Conservation (phyloP, 148 eudicot genomes). For the Cornus kousa region DNA sequence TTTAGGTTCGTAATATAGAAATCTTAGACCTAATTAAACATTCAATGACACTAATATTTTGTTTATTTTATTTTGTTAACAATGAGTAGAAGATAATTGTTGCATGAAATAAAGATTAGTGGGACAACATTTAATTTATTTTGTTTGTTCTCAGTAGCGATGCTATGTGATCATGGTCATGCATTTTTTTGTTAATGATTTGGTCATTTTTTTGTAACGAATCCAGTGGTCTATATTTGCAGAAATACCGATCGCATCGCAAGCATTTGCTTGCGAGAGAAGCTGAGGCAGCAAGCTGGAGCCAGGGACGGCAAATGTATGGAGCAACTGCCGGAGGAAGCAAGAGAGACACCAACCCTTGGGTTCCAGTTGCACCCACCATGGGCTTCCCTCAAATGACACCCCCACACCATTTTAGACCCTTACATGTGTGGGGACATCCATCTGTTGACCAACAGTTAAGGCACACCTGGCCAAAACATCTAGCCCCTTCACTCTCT, state of each 20-base stretch:
- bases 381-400: constrained; percentile 73
- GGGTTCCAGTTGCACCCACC: constrained; percentile 52
- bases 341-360: constrained; percentile 43
- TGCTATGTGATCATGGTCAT: no score
- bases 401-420: constrained; percentile 64
- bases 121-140: no score
- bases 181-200: no score
- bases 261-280: constrained; percentile 85
- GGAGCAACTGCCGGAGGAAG: constrained; percentile 37
- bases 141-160: no score
- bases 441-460: constrained; percentile 62
- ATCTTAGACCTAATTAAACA: neutral
- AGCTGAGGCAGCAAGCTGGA: constrained; percentile 90
- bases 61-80: no score
- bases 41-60: no score
- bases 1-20: neutral
- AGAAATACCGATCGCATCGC: constrained; percentile 91
- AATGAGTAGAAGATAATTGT: no score
- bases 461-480: constrained; percentile 68
- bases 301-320: constrained; percentile 70
- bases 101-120: no score
- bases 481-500: constrained; percentile 30
- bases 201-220: no score
- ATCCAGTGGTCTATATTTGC: constrained; percentile 2
- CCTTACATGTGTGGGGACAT: constrained; percentile 97